Base-by-base conservation (phyloP, 805 yeast genomes). In the Metschnikowia proteae region DNA sequence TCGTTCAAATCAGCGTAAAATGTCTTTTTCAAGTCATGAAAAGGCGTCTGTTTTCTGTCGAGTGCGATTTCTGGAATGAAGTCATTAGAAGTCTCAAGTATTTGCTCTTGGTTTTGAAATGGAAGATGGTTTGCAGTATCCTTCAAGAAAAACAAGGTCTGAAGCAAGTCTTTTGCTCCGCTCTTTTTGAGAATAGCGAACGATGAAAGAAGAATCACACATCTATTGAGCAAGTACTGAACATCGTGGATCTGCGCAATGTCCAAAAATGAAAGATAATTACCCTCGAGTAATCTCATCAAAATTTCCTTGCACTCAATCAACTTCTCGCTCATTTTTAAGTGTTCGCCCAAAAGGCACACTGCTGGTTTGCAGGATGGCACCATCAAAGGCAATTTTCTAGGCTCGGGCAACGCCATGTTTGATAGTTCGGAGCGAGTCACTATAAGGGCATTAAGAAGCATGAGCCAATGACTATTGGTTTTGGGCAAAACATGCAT, bases 81-180 rank as follows among this genome's bases (percentile, higher is more conserved):
- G 30, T 56, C 62, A 8, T 30, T 27, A 3, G 13, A 9, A 23
- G 13, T 22, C n/a, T 37, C 17, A 8, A 50, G 31, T 6, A 47
- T n/a, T 5, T 31, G 35, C 26, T 34, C 43, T n/a, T 50, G 54
- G 23, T 42, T 47, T n/a, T 27, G 23, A 22, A 45, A 52, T 2
- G 56, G 56, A 6, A 48, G 43, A 26, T 32, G 37, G 10, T 45
- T 23, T 3, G 54, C 47, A 5, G 42, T 48, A 17, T 53, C 56
- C 29, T 45, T 49, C 11, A 55, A 38, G 13, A 58, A 51, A 7
- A 65, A 46, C 7, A 62, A 50, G 35, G 56, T 61, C 13, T 55
- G 54, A 1, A 71, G 50, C 11, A 54, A 32, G 48, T 43, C 48
- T 8, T 27, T 31, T 6, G 46, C 32, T 5, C 48, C 44, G 6